Base-by-base conservation (phyloP, 371 early-diverging fungal species). In the Amoeboradix gromovi region DNA sequence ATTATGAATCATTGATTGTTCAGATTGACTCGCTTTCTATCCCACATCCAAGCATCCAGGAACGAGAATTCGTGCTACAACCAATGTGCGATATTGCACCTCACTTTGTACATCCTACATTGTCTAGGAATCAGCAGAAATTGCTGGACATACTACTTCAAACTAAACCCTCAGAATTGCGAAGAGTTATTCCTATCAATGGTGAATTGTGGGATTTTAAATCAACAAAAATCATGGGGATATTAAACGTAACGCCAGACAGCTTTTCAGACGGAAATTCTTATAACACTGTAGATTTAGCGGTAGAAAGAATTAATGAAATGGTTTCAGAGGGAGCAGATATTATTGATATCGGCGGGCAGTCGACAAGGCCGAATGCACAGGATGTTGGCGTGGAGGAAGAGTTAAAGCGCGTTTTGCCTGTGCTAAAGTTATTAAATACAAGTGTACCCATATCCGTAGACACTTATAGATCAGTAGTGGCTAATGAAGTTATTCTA, bases 191-290 rank as follows among this genome's bases (percentile, higher is more conserved):
- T 66, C n/a, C 29, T 28, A 28, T 30, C 28, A 1, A 68, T 67
- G 28, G 65, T 67, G 66, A 68, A 68, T 28, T 80, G 1, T 86
- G 84, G 85, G 70, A 71, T 32, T 87, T 86, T 87, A 76, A 77
- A 1, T 82, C 81, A 68, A 89, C 91, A 0, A 81, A 80, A 68
- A 77, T 92, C 69, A 97, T 97, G 97, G 97, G 94, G 32, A 92
- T 97, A 31, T 78, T 97, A 30, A 97, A 95, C 73, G 86, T 88
- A 22, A 95, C 97, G 0, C 96, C 94, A 0, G 97, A 97, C 77
- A 88, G 89, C 72, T 97, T 97, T 76, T 87, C 87, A 66, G 97
- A 94, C 72, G 97, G 94, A 69, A 94, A 94, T 31, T 75, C 78
- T 67, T 82, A 67, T 12, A 12, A 12, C 28, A 28, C 17, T 12